Evolutionary conservation across 2,329 filamentous ascomycete species (phyloP), one percentile per base, ranked within the genome.

Genomic region (Eurotiales sp.): DNA sequence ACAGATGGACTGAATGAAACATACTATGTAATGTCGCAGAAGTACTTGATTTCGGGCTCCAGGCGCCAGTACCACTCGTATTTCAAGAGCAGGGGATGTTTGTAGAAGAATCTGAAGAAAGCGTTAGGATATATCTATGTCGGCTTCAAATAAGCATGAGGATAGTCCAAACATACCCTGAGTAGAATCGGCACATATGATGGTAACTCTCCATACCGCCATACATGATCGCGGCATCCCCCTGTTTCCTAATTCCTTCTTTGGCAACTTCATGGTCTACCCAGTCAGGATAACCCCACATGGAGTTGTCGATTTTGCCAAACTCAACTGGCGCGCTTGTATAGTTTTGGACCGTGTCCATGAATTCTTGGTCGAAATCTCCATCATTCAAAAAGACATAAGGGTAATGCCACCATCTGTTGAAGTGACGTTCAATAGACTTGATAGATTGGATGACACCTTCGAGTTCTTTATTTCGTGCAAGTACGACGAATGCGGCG

Each of bases 51-150:
- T 73, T 99, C 93, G 58, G 93, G 93, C 79, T 99, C 93, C 62
- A 99, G 78, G 57, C 93, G 90, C 93, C 93, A 99, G 77, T 99
- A 99, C 93, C 93, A 99, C 67, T 97, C 90, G 73, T 97, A 99
- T 72, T 97, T 97, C 66, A 88, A 82, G 41, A 99, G 81, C 29
- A 97, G 82, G 58, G 91, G 87, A 68, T 99, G 93, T 71, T 96
- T 96, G 78, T 93, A 99, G 75, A 99, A 99, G 74, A 95, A 93
- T 39, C 90, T 85, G 52, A 34, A 22, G 15, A 15, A 37, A 8
- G 5, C 4, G 25, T 56, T 42, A 59, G 61, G 52, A 63, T 55
- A 41, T 47, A 22, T n/a, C n/a, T n/a, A n/a, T n/a, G n/a, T n/a
- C n/a, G n/a, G n/a, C n/a, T n/a, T n/a, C n/a, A n/a, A n/a, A n/a